A percentile compares a stretch with the other conserved stretches of the same genome.
These are phyloP conservation scores for Leptomonas seymouri DNA, from an alignment of 208 protist species.

Conservation along the genomic window DNA sequence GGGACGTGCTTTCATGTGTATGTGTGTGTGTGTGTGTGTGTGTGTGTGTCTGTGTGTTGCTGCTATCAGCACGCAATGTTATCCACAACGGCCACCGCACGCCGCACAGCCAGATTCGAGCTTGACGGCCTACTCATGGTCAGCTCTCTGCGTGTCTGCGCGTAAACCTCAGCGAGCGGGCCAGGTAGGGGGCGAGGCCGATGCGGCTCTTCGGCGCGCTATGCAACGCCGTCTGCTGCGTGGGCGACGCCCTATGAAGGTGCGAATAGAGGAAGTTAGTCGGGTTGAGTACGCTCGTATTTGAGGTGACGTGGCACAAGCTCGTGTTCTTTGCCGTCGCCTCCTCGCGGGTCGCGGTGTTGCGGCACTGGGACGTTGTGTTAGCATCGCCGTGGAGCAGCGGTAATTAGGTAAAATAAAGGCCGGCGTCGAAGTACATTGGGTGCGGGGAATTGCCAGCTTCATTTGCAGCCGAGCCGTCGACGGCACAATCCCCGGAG, in stretches of 20 bases:
- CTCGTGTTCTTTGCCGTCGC: slow-evolving; percentile 12
- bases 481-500: background rate
- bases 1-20: too few species aligned
- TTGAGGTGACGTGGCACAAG: slow-evolving; percentile 20
- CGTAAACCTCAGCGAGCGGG: slow-evolving; percentile 3
- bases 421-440: slow-evolving; percentile 39
- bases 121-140: slow-evolving; percentile 5
- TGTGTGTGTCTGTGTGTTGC: too few species aligned
- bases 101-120: slow-evolving; percentile 1
- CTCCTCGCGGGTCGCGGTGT: slow-evolving; percentile 33
- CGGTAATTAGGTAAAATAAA: slow-evolving; percentile 39
- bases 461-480: slow-evolving; percentile 1
- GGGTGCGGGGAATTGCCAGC: slow-evolving; percentile 21
- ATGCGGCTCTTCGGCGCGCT: slow-evolving; percentile 19
- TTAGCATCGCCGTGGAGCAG: slow-evolving; percentile 41
- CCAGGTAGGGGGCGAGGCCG: background rate
- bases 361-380: slow-evolving; percentile 28
- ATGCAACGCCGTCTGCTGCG: background rate
- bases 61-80: background rate
- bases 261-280: slow-evolving; percentile 23
- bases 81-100: background rate
- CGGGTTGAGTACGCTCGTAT: slow-evolving; percentile 7
- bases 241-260: slow-evolving; percentile 6
- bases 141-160: background rate
- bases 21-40: too few species aligned